Evolutionary conservation across 2,329 filamentous ascomycete genomes (phyloP).

Genomic region (Talaromyces rugulosus): DNA sequence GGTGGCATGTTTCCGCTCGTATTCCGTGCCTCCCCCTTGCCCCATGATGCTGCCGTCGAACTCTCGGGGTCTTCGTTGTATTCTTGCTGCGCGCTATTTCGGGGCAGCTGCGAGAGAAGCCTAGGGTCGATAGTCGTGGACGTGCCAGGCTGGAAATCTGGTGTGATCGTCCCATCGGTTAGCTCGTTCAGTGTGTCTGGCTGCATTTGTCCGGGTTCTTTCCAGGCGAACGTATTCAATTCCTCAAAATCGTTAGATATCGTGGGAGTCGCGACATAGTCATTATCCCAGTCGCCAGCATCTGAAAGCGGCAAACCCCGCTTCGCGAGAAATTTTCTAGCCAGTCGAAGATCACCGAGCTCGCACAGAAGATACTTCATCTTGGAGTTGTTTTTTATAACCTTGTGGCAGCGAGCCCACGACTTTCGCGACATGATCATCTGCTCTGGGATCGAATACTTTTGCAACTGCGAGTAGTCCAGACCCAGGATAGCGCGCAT

Average conservation of each 20-base stretch:
- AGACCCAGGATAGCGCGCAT: slow-evolving; percentile 25
- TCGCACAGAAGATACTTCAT: slow-evolving; percentile 27
- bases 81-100: background rate
- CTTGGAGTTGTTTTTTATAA: slow-evolving; percentile 7
- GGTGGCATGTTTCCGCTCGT: background rate
- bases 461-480: slow-evolving; percentile 27
- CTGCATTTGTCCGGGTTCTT: background rate
- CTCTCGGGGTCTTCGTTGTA: background rate
- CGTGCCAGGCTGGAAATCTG: background rate
- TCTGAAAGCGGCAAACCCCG: slow-evolving; percentile 23
- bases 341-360: slow-evolving; percentile 26
- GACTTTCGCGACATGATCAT: slow-evolving; percentile 25
- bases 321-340: slow-evolving; percentile 27
- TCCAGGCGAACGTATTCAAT: slow-evolving; percentile 5
- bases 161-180: background rate
- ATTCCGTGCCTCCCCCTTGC: background rate
- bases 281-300: slow-evolving; percentile 31
- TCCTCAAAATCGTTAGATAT: background rate
- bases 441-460: slow-evolving; percentile 21
- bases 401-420: slow-evolving; percentile 17
- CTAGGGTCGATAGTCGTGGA: background rate
- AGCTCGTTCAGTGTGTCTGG: background rate
- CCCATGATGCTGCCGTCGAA: background rate
- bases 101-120: background rate
- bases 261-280: slow-evolving; percentile 16